Evolutionary conservation across 108 stramenopile genomes (phyloP).

Genomic region (Cyclostephanos invisitatus): DNA sequence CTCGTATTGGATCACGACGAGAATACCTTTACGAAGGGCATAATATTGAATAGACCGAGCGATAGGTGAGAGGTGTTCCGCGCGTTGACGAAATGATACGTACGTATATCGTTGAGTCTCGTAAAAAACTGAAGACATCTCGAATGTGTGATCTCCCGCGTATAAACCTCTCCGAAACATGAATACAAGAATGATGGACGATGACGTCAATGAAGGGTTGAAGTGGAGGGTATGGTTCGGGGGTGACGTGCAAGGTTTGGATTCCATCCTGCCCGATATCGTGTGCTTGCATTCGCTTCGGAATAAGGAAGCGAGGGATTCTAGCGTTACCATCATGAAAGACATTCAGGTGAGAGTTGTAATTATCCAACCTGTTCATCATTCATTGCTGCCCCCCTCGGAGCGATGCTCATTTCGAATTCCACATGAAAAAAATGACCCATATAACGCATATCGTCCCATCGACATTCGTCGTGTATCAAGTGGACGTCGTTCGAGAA

Average conservation of each 20-base stretch:
- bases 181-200: slow-evolving; percentile 33
- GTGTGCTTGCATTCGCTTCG: slow-evolving; percentile 78
- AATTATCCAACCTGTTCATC: background rate
- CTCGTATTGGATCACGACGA: slow-evolving; percentile 63
- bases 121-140: no score
- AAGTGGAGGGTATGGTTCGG: slow-evolving; percentile 62
- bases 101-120: no score
- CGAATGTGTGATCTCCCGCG: no score
- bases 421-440: no score
- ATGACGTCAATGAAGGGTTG: slow-evolving; percentile 40
- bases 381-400: background rate
- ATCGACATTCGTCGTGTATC: slow-evolving; percentile 15
- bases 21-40: slow-evolving; percentile 59
- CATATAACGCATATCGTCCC: background rate
- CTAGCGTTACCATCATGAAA: slow-evolving; percentile 71
- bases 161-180: background rate
- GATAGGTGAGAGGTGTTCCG: slow-evolving; percentile 2
- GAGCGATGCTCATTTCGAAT: background rate
- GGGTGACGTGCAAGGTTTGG: slow-evolving; percentile 63
- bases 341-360: slow-evolving; percentile 62
- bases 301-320: slow-evolving; percentile 50
- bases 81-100: no score
- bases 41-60: slow-evolving; percentile 60
- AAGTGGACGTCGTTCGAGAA: slow-evolving; percentile 86
- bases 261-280: slow-evolving; percentile 70